These are phyloP conservation scores for Fusarium poae DNA, from an alignment of 2,329 filamentous ascomycete species.

Conservation along the genomic window DNA sequence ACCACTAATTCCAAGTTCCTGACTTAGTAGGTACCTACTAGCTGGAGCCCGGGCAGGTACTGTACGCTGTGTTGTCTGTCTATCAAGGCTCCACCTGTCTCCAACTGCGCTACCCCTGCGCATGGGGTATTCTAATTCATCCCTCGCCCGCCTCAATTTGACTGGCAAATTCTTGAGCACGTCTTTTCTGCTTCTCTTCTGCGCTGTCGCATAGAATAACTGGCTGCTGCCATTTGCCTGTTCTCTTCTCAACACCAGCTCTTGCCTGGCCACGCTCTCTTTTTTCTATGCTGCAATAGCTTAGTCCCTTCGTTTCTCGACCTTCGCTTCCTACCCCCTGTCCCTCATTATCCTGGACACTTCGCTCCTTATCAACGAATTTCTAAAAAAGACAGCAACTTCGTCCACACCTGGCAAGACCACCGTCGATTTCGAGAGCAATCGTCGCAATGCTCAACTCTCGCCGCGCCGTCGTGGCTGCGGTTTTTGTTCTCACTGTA, in stretches of 20 bases:
- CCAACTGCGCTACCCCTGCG: constrained; percentile 45
- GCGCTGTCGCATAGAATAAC: constrained; percentile 23
- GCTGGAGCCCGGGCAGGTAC: neutral
- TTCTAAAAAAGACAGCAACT: constrained; percentile 32
- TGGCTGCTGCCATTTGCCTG: constrained; percentile 21
- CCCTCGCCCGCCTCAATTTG: constrained; percentile 34
- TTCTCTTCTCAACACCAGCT: constrained; percentile 29
- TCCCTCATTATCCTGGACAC: constrained; percentile 35
- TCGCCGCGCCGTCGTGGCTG: constrained; percentile 79
- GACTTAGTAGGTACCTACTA: too few relatives aligned
- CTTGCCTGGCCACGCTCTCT: constrained; percentile 35
- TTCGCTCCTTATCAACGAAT: constrained; percentile 41
- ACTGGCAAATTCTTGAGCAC: constrained; percentile 31
- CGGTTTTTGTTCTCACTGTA: constrained; percentile 75
- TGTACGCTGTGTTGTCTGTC: neutral
- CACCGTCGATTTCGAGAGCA: constrained; percentile 21
- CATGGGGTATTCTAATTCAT: constrained; percentile 41
- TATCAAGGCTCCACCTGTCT: constrained; percentile 36
- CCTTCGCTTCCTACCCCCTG: constrained; percentile 30
- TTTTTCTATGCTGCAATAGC: constrained; percentile 43
- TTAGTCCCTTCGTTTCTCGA: constrained; percentile 35
- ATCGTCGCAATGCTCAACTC: constrained; percentile 80
- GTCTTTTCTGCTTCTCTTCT: constrained; percentile 24
- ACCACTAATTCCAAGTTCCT: constrained; percentile 5
- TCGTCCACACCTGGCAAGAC: constrained; percentile 29